These are phyloP conservation scores for Suhomyces maxii DNA, from an alignment of 1,139 yeast genomes.

Conservation along the genomic window DNA sequence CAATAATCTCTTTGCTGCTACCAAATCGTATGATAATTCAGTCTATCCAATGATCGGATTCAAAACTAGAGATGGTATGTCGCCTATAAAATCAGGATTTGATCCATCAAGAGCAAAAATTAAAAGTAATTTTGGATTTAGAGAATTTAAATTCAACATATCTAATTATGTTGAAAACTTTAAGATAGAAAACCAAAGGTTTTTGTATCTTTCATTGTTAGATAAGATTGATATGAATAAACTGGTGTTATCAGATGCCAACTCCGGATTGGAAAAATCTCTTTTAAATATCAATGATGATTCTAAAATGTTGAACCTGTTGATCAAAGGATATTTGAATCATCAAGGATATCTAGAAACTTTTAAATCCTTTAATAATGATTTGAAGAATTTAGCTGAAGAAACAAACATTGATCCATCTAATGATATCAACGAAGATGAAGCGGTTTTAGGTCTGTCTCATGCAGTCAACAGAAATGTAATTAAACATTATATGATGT, in stretches of 20 bases:
- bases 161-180: conserved; percentile 56
- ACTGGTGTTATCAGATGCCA: conserved; percentile 3
- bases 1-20: conserved; percentile 28
- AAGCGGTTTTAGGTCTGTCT: conserved; percentile 23
- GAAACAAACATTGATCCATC: conserved; percentile 13
- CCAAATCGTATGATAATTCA: conserved; percentile 17
- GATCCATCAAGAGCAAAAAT: conserved; percentile 26
- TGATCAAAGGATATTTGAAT: conserved; percentile 68
- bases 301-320: conserved; percentile 44
- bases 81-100: conserved; percentile 5
- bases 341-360: conserved; percentile 75
- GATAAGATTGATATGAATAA: conserved; percentile 17
- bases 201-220: conserved; percentile 19
- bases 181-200: conserved; percentile 29
- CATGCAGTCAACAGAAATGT: conserved; percentile 52
- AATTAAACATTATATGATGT: conserved; percentile 45
- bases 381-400: conserved; percentile 38
- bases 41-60: conserved; percentile 47
- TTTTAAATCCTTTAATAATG: conserved; percentile 55
- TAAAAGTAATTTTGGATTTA: conserved; percentile 71
- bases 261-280: conserved; percentile 20
- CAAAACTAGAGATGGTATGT: conserved; percentile 27
- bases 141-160: conserved; percentile 70
- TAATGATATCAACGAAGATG: conserved; percentile 7
- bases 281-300: conserved; percentile 29